These are phyloP conservation scores for Crithidia fasciculata DNA, from an alignment of 208 protist species.

Conservation along the genomic window DNA sequence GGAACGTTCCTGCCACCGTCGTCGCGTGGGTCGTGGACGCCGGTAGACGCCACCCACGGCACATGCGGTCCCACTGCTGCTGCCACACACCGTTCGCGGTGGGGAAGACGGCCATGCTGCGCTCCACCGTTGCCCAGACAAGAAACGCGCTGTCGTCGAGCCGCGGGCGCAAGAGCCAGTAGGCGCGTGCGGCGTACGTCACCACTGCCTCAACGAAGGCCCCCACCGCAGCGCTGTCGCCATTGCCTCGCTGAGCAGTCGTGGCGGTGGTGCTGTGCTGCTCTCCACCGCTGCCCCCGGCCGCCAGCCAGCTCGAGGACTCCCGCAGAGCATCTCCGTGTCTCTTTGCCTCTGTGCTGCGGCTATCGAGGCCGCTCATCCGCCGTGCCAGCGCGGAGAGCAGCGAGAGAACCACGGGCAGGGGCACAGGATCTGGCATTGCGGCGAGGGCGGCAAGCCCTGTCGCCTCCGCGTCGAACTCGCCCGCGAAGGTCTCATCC, in stretches of 20 bases:
- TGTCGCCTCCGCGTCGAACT: constrained; percentile 21
- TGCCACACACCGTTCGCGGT: constrained; percentile 21
- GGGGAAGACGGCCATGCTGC: constrained; percentile 26
- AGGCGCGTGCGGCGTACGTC: constrained; percentile 70
- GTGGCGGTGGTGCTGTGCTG: background rate
- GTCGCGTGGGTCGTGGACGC: constrained; percentile 37
- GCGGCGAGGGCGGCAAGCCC: constrained; percentile 21
- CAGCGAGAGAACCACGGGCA: constrained; percentile 30
- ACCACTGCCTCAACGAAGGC: constrained; percentile 52
- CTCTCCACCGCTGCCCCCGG: constrained; percentile 4
- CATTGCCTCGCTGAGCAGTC: background rate
- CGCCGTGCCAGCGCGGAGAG: constrained; percentile 16
- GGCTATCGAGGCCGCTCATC: background rate
- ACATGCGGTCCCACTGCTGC: constrained; percentile 33
- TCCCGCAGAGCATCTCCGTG: background rate
- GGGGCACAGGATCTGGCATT: constrained; percentile 24
- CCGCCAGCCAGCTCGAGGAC: constrained; percentile 8
- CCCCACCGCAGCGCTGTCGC: constrained; percentile 11
- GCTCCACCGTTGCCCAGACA: constrained; percentile 35
- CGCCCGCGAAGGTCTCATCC: constrained; percentile 1
- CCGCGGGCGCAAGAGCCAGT: constrained; percentile 70
- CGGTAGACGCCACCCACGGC: constrained; percentile 49
- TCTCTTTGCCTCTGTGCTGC: background rate
- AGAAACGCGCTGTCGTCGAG: constrained; percentile 54
- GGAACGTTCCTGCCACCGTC: constrained; percentile 37